Conservation (phyloP, 345 rosid genomes). For the Eucalyptus paniculata region DNA sequence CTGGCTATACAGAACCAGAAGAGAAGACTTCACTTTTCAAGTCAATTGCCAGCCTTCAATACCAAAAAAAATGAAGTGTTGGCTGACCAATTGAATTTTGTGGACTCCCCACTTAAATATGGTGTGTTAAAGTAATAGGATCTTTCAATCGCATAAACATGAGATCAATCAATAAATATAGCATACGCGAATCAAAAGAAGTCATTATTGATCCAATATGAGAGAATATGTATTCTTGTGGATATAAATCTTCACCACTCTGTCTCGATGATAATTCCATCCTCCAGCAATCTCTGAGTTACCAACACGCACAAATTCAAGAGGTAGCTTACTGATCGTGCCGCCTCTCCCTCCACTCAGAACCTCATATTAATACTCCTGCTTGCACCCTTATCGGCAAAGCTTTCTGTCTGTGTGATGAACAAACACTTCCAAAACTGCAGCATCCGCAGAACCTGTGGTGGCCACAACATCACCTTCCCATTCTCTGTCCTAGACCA, state of each 20-base stretch:
- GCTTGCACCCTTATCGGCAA: background rate
- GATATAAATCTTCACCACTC: too few species aligned
- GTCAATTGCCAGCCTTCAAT: background rate
- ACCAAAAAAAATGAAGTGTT: background rate
- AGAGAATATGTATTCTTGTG: too few species aligned
- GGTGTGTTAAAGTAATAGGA: background rate
- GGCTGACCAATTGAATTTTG: background rate
- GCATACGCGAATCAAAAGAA: too few species aligned
- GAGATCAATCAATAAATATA: too few species aligned
- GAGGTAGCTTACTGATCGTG: background rate
- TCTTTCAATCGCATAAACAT: too few species aligned
- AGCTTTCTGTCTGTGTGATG: background rate
- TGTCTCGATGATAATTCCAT: background rate
- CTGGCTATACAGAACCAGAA: background rate
- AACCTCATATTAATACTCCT: background rate
- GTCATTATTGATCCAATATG: too few species aligned
- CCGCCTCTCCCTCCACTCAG: background rate
- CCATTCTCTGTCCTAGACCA: conserved; percentile 14
- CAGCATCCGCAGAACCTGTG: conserved; percentile 1
- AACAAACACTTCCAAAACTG: conserved; percentile 5
- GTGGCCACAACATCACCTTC: conserved; percentile 7
- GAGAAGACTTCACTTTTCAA: background rate
- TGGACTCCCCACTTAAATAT: background rate
- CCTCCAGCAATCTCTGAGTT: background rate
- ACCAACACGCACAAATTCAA: background rate